Evolutionary conservation across 164 flowering plant species (phyloP).

Genomic region (Taxillus chinensis): DNA sequence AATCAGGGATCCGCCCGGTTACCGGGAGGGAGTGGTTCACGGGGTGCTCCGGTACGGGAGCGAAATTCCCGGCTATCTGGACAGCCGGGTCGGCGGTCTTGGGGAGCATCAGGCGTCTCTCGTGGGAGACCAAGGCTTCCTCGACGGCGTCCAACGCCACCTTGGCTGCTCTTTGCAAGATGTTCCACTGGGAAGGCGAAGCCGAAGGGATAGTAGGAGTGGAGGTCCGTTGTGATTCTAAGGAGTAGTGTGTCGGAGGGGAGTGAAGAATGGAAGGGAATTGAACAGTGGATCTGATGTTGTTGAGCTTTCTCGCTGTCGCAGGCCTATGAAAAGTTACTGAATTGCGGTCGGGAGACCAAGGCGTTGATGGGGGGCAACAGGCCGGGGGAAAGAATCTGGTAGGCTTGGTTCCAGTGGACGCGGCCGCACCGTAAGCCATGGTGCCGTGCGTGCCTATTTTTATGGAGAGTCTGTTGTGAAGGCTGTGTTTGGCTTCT

Average conservation of each 20-base stretch:
- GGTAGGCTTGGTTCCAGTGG: too few relatives aligned
- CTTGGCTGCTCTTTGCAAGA: neutral
- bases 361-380: too few relatives aligned
- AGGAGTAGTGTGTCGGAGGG: neutral
- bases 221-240: neutral
- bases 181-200: neutral
- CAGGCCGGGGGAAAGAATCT: too few relatives aligned
- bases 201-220: neutral
- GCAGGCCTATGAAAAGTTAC: too few relatives aligned
- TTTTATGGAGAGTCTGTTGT: too few relatives aligned
- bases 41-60: neutral
- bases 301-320: too few relatives aligned
- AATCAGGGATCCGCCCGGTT: neutral
- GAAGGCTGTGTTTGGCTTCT: too few relatives aligned
- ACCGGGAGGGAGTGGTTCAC: neutral
- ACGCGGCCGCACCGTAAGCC: too few relatives aligned
- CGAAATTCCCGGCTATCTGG: neutral
- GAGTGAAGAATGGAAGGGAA: neutral
- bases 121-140: neutral
- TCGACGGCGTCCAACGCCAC: neutral
- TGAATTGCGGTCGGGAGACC: too few relatives aligned
- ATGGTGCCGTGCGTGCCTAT: too few relatives aligned
- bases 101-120: neutral
- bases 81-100: neutral
- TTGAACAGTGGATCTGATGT: neutral